phyloP scores from a whole-genome alignment of 2,329 filamentous ascomycete genomes.

The Huntiella abstrusa region DNA sequence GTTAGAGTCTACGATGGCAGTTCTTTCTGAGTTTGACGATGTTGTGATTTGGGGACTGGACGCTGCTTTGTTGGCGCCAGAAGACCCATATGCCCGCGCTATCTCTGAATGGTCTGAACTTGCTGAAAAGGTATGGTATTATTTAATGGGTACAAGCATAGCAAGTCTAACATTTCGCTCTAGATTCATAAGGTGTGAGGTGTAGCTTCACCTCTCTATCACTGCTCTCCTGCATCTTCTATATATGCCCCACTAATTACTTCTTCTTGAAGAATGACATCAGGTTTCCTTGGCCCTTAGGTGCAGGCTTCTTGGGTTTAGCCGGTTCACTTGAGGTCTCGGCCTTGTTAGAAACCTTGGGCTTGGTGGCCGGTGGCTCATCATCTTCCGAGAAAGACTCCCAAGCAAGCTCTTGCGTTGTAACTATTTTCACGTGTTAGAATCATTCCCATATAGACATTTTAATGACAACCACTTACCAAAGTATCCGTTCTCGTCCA shows the following conservation, averaged over 20 bases:
- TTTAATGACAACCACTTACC: conserved; percentile 35
- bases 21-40: conserved; percentile 51
- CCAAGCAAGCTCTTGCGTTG: conserved; percentile 68
- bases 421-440: conserved; percentile 37
- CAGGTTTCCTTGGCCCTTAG: conserved; percentile 61
- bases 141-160: no score
- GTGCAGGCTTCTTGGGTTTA: conserved; percentile 35
- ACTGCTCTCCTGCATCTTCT: not conserved
- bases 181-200: conserved; percentile 2
- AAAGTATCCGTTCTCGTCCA: conserved; percentile 79
- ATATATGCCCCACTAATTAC: conserved; percentile 17
- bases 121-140: conserved; percentile 38
- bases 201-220: not conserved
- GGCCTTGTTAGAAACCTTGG: conserved; percentile 25
- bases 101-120: conserved; percentile 66
- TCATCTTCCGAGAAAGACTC: conserved; percentile 85
- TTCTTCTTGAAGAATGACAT: conserved; percentile 89
- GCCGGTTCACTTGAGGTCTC: conserved; percentile 26
- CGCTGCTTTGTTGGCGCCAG: conserved; percentile 30
- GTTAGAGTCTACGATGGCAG: conserved; percentile 38
- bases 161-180: not conserved
- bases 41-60: conserved; percentile 79
- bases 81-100: conserved; percentile 54
- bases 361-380: conserved; percentile 28
- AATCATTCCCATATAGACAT: not conserved